Evolutionary conservation across 257 asterid genomes (phyloP), one percentile per base, ranked within the genome.

Genomic region (Nicotiana benthamiana): DNA sequence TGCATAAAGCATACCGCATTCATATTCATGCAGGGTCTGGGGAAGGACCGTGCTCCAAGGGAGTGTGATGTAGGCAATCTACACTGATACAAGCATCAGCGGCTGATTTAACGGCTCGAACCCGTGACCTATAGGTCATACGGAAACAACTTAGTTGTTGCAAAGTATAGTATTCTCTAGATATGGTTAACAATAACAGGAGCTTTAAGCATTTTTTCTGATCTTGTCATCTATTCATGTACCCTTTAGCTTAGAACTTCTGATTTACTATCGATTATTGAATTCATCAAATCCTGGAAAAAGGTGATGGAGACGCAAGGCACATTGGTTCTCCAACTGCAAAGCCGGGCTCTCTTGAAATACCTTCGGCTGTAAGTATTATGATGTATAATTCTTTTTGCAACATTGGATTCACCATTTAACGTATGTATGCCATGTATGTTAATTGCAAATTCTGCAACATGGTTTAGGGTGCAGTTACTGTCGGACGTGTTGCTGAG

Each of bases 281-380:
- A 3, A 62, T 59, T 24, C 43, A 83, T 74, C 61, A 3, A 3
- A 65, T 34, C 8, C 79, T 79, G 80, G 9, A 54, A 52, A n/a
- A 81, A 94, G 98, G 98, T 82, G 91, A 94, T 88, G 97, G 98
- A 16, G 95, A 93, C 84, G 52, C 92, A 24, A 86, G 86, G 82
- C 97, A 93, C 89, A 90, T 93, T 30, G 98, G 98, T 52, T 91
- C 81, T 81, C 92, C 89, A 83, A 89, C 92, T 30, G 82, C 90
- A 26, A 86, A 82, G 89, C 97, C 98, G 1, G 86, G 87, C 83
- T 87, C 95, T 66, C 89, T 90, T 56, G 97, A 92, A 79, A 88
- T 94, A 81, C 89, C 85, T 82, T 90, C 97, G 30, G 30, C 30
- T 5, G 98, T 93, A 83, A 91, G 97, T 83, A 77, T 15, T 74